Base-by-base conservation (phyloP, 305 asterid species). In the Stenogyne calaminthoides region DNA sequence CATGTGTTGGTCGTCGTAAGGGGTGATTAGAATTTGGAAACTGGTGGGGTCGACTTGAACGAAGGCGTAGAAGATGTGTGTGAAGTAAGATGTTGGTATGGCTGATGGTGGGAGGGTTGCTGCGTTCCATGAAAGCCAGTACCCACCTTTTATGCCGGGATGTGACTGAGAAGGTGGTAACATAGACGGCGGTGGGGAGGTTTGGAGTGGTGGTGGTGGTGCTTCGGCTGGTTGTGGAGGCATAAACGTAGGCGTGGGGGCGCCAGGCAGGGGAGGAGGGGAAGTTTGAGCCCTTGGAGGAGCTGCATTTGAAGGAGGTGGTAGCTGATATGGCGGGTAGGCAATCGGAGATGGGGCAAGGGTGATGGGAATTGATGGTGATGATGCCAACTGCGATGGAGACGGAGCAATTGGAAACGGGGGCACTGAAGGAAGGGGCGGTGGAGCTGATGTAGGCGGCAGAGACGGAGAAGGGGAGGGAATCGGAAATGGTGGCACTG, bases 1-100 rank as follows among this genome's bases (percentile, higher is more conserved):
- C 94, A 86, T 84, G 71, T 72, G 68, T 27, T 73, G 83, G 51
- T 81, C 81, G 52, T 85, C 87, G 39, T 63, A 4, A 32, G 73
- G 83, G 9, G 85, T 81, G 77, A 88, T 68, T 6, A 67, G 2
- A 5, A 88, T 64, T 56, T 85, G 88, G 74, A 71, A 87, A 2
- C 84, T 81, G 15, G 89, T 78, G 67, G 83, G 18, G n/a, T 86
- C 92, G 25, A 80, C 84, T 37, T 74, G 70, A 16, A 74, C 80
- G 54, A 85, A 89, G 15, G 92, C 92, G n/a, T 85, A 85, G 66
- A 77, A 87, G n/a, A 87, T 42, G 57, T 81, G 89, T 2, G 88
- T 87, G 86, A 89, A 87, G 52, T 81, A 82, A 16, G 84, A 54
- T 14, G 89, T 87, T 1, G 88, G 91, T 61, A 87, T 87, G 18